Conservation (phyloP, 305 asterid species). For the Solanum hybrid region DNA sequence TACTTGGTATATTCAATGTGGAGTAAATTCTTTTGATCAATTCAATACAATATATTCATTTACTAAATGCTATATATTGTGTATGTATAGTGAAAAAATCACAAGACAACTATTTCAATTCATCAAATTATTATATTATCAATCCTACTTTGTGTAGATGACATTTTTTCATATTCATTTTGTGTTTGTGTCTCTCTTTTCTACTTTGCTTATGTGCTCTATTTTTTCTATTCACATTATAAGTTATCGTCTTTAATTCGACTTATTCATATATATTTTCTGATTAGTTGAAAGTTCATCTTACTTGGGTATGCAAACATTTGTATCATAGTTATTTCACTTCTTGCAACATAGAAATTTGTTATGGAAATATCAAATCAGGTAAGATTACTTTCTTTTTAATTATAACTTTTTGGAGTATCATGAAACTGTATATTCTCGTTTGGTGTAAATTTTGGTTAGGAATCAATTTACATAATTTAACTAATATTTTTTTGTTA, state of each 20-base stretch:
- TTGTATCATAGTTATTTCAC: not conserved
- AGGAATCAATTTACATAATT: not conserved
- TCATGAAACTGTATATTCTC: not conserved
- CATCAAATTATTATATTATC: not conserved
- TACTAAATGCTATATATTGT: no score
- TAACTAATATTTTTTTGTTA: not conserved
- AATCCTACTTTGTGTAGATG: not conserved
- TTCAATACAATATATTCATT: not conserved
- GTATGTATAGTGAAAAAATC: no score
- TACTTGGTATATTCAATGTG: not conserved
- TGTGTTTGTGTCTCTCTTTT: not conserved
- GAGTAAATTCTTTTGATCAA: not conserved
- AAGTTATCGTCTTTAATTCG: not conserved
- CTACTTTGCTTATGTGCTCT: not conserved
- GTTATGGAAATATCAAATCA: not conserved
- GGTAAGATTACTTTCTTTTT: not conserved
- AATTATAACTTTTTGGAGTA: not conserved
- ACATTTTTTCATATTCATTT: not conserved
- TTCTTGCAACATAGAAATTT: not conserved
- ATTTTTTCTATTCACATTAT: not conserved
- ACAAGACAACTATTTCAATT: not conserved
- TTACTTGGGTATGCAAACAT: not conserved
- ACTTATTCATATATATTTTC: no score
- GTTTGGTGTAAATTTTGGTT: not conserved
- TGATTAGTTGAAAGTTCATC: not conserved